Base-by-base conservation (phyloP, 2,329 filamentous ascomycete species). In the Chaetomiaceae sp. region DNA sequence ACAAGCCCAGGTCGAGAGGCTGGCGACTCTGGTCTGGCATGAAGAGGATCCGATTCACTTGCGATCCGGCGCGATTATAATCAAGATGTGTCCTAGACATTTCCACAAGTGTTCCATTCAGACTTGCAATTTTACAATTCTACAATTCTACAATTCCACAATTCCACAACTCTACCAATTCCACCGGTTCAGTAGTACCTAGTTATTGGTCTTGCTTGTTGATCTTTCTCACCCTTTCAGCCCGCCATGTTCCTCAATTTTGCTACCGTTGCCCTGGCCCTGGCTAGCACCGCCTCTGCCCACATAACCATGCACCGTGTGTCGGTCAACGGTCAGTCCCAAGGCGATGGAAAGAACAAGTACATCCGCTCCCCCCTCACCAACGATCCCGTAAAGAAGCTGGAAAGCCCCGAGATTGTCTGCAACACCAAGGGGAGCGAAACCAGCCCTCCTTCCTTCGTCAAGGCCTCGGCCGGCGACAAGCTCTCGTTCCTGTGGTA, bases 221-320 rank as follows among this genome's bases (percentile, higher is more conserved):
- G n/a, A n/a, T n/a, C n/a, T n/a, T n/a, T n/a, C n/a, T n/a, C n/a
- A n/a, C n/a, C n/a, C n/a, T n/a, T n/a, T n/a, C n/a, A n/a, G n/a
- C n/a, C n/a, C n/a, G n/a, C 65, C 27, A 72, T 71, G 69, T 68
- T 64, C 59, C 67, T 67, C 61, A 55, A 61, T 46, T 47, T 65
- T 44, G 57, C 64, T 46, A 62, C 68, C 10, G n/a, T 50, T 49
- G 61, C 63, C 56, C 59, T 73, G 55, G 67, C 68, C 60, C 64
- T 72, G 56, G 66, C 69, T 64, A 64, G 56, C 63, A 63, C 62
- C 51, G 70, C 66, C 56, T 66, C 71, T 21, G 74, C 71, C 54
- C 77, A 80, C 66, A 68, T 75, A 48, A 70, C 65, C 32, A 71
- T 76, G 57, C 74, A 72, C 62, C 58, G 72, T 48, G 68, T 76